These are phyloP conservation scores for Manihot esculenta DNA, from an alignment of 441 rosid species.

Conservation along the genomic window DNA sequence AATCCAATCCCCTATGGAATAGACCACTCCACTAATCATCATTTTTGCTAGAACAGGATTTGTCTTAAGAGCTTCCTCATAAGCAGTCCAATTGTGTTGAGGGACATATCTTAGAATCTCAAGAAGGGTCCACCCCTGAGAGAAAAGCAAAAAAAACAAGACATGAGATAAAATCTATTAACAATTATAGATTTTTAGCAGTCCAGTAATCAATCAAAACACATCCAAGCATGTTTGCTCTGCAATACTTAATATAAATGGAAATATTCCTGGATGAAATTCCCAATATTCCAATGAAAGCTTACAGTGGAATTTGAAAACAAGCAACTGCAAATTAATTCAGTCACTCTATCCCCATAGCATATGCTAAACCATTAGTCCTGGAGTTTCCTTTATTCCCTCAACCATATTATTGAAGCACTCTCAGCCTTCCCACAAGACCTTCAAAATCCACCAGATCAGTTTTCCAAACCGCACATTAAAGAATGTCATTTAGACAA, in stretches of 20 bases:
- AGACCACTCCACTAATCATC: slow-evolving; percentile 91
- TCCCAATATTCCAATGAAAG: background rate
- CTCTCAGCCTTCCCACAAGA: background rate
- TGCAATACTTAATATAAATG: background rate
- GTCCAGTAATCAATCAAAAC: slow-evolving; percentile 11
- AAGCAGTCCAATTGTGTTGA: slow-evolving; percentile 92
- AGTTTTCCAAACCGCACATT: slow-evolving; percentile 1
- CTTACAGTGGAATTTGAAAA: background rate
- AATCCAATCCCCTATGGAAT: slow-evolving; percentile 95
- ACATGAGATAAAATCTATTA: slow-evolving; percentile 3
- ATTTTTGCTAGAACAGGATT: slow-evolving; percentile 93
- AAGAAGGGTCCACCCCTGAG: slow-evolving; percentile 86
- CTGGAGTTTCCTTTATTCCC: background rate
- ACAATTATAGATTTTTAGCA: background rate
- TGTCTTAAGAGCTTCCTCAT: slow-evolving; percentile 76
- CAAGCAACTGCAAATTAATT: background rate
- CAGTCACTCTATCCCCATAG: background rate
- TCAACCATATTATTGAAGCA: background rate
- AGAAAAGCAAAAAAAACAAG: slow-evolving; percentile 19
- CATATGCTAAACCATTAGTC: background rate
- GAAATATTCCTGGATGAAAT: background rate
- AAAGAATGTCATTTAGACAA: background rate
- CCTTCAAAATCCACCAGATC: background rate
- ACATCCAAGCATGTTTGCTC: background rate
- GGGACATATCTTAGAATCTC: slow-evolving; percentile 91